Evolutionary conservation across 495 filamentous ascomycete species (phyloP).

Genomic region (Neurospora sp.): DNA sequence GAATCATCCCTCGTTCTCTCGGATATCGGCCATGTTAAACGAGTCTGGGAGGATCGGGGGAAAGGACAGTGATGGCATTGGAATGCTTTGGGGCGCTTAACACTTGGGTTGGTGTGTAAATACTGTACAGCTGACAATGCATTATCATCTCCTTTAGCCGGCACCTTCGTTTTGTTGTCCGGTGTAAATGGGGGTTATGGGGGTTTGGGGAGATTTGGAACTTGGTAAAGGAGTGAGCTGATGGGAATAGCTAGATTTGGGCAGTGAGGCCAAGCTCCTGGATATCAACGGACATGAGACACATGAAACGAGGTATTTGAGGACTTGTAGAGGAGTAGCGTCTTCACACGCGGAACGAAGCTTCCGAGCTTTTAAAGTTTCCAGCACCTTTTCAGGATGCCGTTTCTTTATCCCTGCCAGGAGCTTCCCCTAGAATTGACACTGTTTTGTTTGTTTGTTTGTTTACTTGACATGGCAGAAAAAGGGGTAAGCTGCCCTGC

Average conservation of each 20-base stretch:
- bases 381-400: not conserved
- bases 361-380: not conserved
- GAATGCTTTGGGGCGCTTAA: slow-evolving; percentile 3
- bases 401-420: not conserved
- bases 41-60: slow-evolving; percentile 11
- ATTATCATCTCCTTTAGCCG: slow-evolving; percentile 16
- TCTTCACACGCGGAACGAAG: not conserved
- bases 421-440: not conserved
- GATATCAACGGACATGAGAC: not conserved
- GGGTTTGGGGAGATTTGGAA: not conserved
- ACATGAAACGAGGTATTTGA: not conserved
- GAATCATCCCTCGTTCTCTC: not conserved
- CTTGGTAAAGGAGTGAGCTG: not conserved
- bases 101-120: slow-evolving; percentile 20
- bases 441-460: not conserved
- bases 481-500: not conserved
- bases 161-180: not conserved
- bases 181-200: not conserved
- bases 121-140: slow-evolving; percentile 31
- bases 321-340: not conserved
- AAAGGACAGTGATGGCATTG: slow-evolving; percentile 3
- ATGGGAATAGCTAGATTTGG: not conserved
- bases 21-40: slow-evolving; percentile 9
- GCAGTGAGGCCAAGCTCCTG: not conserved
- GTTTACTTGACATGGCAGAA: not conserved